Evolutionary conservation across 768 basidiomycete genomes (phyloP).

Genomic region (Chlorophyllum brunneum): DNA sequence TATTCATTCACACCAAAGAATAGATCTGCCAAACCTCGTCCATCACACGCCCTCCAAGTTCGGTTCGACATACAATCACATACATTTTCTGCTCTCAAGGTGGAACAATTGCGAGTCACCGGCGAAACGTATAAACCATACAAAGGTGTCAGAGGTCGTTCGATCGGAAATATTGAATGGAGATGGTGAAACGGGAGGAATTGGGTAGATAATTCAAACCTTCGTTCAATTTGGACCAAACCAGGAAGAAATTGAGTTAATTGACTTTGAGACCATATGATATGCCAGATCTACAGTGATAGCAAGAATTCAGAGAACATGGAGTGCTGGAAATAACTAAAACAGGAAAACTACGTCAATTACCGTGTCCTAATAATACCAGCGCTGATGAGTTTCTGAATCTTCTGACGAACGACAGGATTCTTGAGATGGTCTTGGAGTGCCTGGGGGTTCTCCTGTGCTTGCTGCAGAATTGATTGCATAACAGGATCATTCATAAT

Average conservation of each 20-base stretch:
- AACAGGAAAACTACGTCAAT: slow-evolving; percentile 17
- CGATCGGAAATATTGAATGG: slow-evolving; percentile 70
- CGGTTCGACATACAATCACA: slow-evolving; percentile 68
- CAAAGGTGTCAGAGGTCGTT: slow-evolving; percentile 79
- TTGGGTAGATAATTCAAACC: neutral
- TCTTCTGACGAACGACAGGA: slow-evolving; percentile 72
- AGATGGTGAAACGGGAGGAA: slow-evolving; percentile 34
- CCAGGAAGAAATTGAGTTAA: slow-evolving; percentile 4
- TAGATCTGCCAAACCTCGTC: slow-evolving; percentile 45
- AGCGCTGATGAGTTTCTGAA: slow-evolving; percentile 86
- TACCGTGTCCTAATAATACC: slow-evolving; percentile 89
- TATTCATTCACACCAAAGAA: slow-evolving; percentile 8
- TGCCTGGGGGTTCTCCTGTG: slow-evolving; percentile 83
- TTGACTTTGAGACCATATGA: neutral
- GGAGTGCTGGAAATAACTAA: slow-evolving; percentile 4
- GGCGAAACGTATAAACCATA: slow-evolving; percentile 87
- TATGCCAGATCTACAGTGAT: no score
- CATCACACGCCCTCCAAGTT: slow-evolving; percentile 72
- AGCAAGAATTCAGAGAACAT: neutral
- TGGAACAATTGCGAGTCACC: slow-evolving; percentile 78
- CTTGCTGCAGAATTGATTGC: slow-evolving; percentile 93
- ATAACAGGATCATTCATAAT: slow-evolving; percentile 92
- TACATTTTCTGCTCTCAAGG: slow-evolving; percentile 76
- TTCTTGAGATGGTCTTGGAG: slow-evolving; percentile 98
- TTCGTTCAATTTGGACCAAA: neutral